A percentile compares a stretch with the other conserved stretches of the same genome.
These are phyloP conservation scores for Gyromitra esculenta DNA, from an alignment of 2,329 filamentous ascomycete genomes.

Conservation along the genomic window DNA sequence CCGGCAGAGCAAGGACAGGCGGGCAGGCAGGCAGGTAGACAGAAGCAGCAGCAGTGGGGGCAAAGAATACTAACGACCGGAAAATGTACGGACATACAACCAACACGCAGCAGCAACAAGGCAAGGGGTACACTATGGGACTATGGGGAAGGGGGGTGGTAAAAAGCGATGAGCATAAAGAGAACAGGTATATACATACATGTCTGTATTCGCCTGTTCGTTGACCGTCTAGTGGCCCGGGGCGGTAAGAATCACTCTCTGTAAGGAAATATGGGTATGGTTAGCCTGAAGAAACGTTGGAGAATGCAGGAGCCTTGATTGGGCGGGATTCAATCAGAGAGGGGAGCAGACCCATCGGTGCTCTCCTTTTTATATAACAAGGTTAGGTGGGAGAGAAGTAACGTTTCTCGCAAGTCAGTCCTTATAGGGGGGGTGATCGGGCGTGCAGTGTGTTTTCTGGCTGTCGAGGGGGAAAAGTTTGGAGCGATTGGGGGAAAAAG, in stretches of 20 bases:
- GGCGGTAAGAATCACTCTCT: conserved; percentile 55
- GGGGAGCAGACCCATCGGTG: conserved; percentile 55
- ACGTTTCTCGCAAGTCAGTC: conserved; percentile 51
- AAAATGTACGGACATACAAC: conserved; percentile 45
- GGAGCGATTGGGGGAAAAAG: conserved; percentile 54
- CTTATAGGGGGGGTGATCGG: conserved; percentile 53
- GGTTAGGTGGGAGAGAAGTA: conserved; percentile 53
- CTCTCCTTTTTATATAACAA: conserved; percentile 54
- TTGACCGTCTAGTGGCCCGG: conserved; percentile 52
- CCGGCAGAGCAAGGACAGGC: conserved; percentile 33
- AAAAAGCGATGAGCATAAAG: conserved; percentile 44
- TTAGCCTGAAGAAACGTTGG: conserved; percentile 50
- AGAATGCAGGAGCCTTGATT: conserved; percentile 48
- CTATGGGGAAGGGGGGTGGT: conserved; percentile 2
- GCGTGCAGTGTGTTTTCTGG: conserved; percentile 50
- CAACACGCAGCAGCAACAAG: conserved; percentile 45
- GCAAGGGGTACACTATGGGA: conserved; percentile 39
- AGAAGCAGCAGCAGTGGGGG: conserved; percentile 34
- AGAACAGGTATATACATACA: conserved; percentile 50
- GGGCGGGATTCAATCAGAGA: conserved; percentile 48
- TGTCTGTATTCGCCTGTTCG: conserved; percentile 52
- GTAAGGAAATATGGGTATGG: conserved; percentile 45
- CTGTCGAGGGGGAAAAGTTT: conserved; percentile 51
- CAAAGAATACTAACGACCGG: conserved; percentile 39
- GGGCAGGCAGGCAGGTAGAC: conserved; percentile 37